These are phyloP conservation scores for Oryza brachyantha DNA, from an alignment of 176 grass and related monocot species.

Conservation along the genomic window DNA sequence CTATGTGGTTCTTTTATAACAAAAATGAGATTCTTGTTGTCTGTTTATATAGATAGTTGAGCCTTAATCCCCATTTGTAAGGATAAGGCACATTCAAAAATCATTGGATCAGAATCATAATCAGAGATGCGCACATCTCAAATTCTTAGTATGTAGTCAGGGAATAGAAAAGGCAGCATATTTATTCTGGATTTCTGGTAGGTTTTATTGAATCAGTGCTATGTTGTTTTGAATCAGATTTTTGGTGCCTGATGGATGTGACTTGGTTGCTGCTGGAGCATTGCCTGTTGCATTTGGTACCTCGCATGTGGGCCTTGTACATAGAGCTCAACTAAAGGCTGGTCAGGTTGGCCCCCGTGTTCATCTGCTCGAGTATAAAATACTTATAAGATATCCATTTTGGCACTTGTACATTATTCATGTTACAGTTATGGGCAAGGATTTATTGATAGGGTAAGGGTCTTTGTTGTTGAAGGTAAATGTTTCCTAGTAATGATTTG, in stretches of 20 bases:
- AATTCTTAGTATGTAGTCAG: neutral
- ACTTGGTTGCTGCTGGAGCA: conserved; percentile 78
- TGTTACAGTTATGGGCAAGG: neutral
- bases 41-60: neutral
- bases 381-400: neutral
- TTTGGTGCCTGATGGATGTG: conserved; percentile 81
- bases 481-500: neutral
- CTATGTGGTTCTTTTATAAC: neutral
- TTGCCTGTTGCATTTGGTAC: conserved; percentile 89
- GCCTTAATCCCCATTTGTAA: neutral
- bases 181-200: neutral
- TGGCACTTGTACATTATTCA: neutral
- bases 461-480: neutral
- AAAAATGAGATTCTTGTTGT: neutral
- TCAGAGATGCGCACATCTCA: neutral
- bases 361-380: neutral
- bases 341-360: conserved; percentile 52
- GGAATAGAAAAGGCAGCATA: neutral
- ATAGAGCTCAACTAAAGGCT: conserved; percentile 82
- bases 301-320: conserved; percentile 81
- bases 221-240: conserved; percentile 48
- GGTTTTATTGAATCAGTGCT: neutral
- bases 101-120: neutral
- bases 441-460: neutral
- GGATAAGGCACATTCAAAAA: neutral